Evolutionary conservation across 331 rosid genomes (phyloP).

Genomic region (Stylosanthes scabra): DNA sequence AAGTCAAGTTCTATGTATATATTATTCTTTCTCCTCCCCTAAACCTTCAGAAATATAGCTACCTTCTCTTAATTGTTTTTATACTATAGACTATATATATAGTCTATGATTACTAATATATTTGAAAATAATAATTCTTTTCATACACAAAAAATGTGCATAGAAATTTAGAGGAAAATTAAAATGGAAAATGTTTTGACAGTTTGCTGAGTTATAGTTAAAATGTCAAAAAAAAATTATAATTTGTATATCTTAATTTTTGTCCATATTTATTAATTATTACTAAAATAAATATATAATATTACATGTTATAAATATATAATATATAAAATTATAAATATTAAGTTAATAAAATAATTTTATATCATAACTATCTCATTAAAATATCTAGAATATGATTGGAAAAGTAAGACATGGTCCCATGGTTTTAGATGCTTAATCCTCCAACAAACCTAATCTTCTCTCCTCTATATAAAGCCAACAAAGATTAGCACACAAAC

Average conservation of each 20-base stretch:
- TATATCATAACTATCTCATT: too few relatives aligned
- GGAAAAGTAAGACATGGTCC: constrained; percentile 46
- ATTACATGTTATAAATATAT: too few relatives aligned
- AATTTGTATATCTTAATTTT: too few relatives aligned
- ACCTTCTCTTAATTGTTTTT: constrained; percentile 3
- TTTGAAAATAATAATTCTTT: constrained; percentile 1
- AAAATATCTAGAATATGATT: background rate
- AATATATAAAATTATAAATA: too few relatives aligned
- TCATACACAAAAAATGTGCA: constrained; percentile 28
- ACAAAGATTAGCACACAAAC: background rate
- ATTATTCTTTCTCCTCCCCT: background rate
- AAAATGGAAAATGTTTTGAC: too few relatives aligned
- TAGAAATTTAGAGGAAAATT: constrained; percentile 21
- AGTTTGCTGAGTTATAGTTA: too few relatives aligned
- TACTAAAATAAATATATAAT: too few relatives aligned
- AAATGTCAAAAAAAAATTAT: too few relatives aligned
- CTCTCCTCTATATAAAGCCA: constrained; percentile 40
- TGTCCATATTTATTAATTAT: too few relatives aligned
- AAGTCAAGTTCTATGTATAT: constrained; percentile 35
- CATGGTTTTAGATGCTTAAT: constrained; percentile 17
- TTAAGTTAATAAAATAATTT: too few relatives aligned
- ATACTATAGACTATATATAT: background rate
- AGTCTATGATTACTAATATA: background rate
- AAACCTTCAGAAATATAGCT: constrained; percentile 1
- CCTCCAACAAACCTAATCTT: constrained; percentile 1